Percentiles rank a stretch among this genome's conserved stretches.
These are phyloP conservation scores for Diplodia intermedia DNA, from an alignment of 2,329 filamentous ascomycete genomes.

Conservation along the genomic window DNA sequence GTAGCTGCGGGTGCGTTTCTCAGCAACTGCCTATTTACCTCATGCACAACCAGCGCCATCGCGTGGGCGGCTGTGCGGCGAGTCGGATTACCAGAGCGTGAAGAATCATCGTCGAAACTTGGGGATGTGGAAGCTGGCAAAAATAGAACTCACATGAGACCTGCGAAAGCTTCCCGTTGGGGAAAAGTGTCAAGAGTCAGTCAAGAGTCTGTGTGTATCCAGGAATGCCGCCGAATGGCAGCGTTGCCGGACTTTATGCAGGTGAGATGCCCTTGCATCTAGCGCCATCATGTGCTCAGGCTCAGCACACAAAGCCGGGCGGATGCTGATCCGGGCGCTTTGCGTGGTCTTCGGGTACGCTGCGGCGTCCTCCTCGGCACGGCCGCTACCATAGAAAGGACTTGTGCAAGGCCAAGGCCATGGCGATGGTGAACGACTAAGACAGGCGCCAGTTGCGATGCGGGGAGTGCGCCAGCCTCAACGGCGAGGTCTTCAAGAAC, in stretches of 20 bases:
- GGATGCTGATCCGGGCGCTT: not conserved
- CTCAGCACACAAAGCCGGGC: slow-evolving; percentile 14
- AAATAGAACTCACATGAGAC: slow-evolving; percentile 29
- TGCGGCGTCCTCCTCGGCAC: not conserved
- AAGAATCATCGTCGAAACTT: slow-evolving; percentile 37
- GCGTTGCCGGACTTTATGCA: slow-evolving; percentile 11
- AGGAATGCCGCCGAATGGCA: slow-evolving; percentile 23
- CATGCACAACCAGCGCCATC: slow-evolving; percentile 58
- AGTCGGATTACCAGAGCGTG: slow-evolving; percentile 58
- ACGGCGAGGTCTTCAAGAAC: not conserved
- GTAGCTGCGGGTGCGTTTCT: slow-evolving; percentile 33
- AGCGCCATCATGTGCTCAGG: slow-evolving; percentile 14
- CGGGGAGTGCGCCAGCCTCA: not conserved
- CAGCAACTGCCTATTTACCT: slow-evolving; percentile 59
- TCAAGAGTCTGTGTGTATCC: not conserved
- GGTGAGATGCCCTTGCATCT: slow-evolving; percentile 28
- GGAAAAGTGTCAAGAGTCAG: slow-evolving; percentile 4
- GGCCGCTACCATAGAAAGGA: no score
- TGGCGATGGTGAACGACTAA: not conserved
- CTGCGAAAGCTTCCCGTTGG: slow-evolving; percentile 27
- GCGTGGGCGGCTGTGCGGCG: slow-evolving; percentile 53
- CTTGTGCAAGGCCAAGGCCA: not conserved
- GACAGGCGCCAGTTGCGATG: not conserved
- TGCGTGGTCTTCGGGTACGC: not conserved
- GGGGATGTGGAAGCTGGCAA: not conserved